A percentile compares a stretch with the other conserved stretches of the same genome.
phyloP scores from a whole-genome alignment of 2,329 filamentous ascomycete species.

The Xylaria multiplex region DNA sequence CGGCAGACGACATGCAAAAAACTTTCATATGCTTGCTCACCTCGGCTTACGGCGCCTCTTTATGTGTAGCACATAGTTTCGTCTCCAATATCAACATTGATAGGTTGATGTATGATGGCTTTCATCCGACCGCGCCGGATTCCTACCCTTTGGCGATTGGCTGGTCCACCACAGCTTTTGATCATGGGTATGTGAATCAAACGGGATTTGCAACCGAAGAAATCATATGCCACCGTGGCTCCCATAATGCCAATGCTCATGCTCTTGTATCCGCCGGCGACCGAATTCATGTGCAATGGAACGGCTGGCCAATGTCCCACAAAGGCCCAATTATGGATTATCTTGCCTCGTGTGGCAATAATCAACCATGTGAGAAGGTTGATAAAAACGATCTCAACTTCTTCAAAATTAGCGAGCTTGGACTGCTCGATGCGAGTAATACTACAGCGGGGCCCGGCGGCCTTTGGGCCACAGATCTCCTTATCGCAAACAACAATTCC shows the following conservation, averaged over 20 bases:
- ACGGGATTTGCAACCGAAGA: constrained; percentile 49
- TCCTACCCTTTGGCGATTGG: constrained; percentile 40
- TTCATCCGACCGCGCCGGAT: constrained; percentile 38
- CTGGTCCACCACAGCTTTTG: constrained; percentile 48
- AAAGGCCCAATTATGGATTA: constrained; percentile 55
- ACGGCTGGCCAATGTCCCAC: constrained; percentile 52
- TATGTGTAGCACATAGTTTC: constrained; percentile 41
- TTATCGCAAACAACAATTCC: constrained; percentile 61
- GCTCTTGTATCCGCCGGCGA: constrained; percentile 51
- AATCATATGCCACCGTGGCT: constrained; percentile 53
- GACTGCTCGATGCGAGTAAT: constrained; percentile 41
- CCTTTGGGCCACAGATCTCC: constrained; percentile 52
- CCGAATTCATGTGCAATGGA: constrained; percentile 53
- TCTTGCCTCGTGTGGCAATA: constrained; percentile 49
- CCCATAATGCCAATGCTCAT: constrained; percentile 48
- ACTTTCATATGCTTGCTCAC: constrained; percentile 13
- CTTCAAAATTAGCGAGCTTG: constrained; percentile 51
- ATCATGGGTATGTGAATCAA: constrained; percentile 56
- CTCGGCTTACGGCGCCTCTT: constrained; percentile 21
- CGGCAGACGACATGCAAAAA: constrained; percentile 24
- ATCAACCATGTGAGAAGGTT: constrained; percentile 50
- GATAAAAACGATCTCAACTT: constrained; percentile 51
- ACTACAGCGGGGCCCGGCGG: constrained; percentile 46
- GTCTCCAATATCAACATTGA: constrained; percentile 46
- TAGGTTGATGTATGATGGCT: constrained; percentile 44